phyloP scores from a whole-genome alignment of 2,329 filamentous ascomycete species.

The Penicillium aurantiogriseum region DNA sequence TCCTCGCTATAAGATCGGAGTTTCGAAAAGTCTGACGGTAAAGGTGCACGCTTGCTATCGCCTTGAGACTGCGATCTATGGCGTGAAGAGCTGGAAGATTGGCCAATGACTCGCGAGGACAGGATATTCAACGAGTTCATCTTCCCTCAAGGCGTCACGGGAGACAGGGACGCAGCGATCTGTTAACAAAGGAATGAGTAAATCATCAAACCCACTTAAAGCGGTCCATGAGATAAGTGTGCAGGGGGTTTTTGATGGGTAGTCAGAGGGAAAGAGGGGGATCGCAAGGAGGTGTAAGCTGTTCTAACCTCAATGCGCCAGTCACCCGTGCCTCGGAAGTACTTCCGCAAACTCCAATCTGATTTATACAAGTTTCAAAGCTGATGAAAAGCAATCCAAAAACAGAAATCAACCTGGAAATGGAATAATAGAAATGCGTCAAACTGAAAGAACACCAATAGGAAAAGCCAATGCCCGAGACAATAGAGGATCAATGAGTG shows the following conservation, averaged over 20 bases:
- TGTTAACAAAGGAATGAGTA: constrained; percentile 24
- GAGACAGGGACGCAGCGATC: constrained; percentile 39
- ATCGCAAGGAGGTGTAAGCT: constrained; percentile 20
- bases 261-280: constrained; percentile 12
- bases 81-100: constrained; percentile 53
- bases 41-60: constrained; percentile 39
- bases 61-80: constrained; percentile 56
- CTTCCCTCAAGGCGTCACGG: constrained; percentile 55
- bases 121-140: constrained; percentile 98
- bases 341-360: constrained; percentile 18
- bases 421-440: constrained; percentile 4
- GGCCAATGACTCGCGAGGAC: constrained; percentile 73
- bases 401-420: not conserved
- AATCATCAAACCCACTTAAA: constrained; percentile 17
- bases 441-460: constrained; percentile 5
- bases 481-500: constrained; percentile 19
- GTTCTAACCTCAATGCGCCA: constrained; percentile 43
- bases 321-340: constrained; percentile 34
- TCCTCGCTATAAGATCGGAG: constrained; percentile 46
- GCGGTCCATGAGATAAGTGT: constrained; percentile 12
- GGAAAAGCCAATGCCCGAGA: constrained; percentile 6
- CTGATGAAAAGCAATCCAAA: not conserved
- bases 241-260: constrained; percentile 7
- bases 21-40: constrained; percentile 37
- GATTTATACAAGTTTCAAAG: constrained; percentile 7